Percentiles rank a stretch among this genome's conserved stretches.
Conservation (phyloP, 495 filamentous ascomycete species). For the Umbilicaria muhlenbergii region DNA sequence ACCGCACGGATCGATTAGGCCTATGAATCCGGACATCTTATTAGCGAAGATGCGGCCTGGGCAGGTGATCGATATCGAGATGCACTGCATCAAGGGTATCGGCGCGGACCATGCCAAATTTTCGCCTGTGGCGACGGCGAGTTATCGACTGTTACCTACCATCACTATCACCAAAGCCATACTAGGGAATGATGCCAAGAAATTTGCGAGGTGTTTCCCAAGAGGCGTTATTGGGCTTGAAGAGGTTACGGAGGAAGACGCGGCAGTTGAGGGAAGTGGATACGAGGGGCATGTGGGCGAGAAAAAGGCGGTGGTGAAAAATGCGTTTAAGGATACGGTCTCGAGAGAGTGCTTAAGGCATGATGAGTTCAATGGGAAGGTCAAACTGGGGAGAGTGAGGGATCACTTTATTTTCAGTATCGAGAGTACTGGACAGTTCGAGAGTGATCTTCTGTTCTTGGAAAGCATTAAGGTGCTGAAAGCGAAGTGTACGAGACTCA, state of each 20-base stretch:
- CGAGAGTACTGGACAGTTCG: conserved; percentile 88
- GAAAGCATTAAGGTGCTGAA: conserved; percentile 74
- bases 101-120: conserved; percentile 96
- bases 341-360: conserved; percentile 84
- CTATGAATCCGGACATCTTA: conserved; percentile 83
- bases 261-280: conserved; percentile 38
- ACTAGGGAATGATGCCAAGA: conserved; percentile 67
- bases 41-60: conserved; percentile 89
- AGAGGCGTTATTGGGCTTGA: conserved; percentile 73
- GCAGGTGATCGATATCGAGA: conserved; percentile 65
- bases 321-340: conserved; percentile 81
- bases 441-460: conserved; percentile 79
- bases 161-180: conserved; percentile 76
- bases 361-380: conserved; percentile 84
- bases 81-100: conserved; percentile 87
- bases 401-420: conserved; percentile 97
- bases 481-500: conserved; percentile 53
- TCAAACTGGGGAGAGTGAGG: conserved; percentile 72
- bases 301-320: conserved; percentile 68
- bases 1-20: conserved; percentile 42
- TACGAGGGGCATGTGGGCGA: conserved; percentile 60
- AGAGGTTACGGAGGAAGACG: conserved; percentile 52
- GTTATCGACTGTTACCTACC: conserved; percentile 75
- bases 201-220: conserved; percentile 85
- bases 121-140: conserved; percentile 87